Base-by-base conservation (phyloP, 1,284 basidiomycete species). In the Leccinum pachyderme region DNA sequence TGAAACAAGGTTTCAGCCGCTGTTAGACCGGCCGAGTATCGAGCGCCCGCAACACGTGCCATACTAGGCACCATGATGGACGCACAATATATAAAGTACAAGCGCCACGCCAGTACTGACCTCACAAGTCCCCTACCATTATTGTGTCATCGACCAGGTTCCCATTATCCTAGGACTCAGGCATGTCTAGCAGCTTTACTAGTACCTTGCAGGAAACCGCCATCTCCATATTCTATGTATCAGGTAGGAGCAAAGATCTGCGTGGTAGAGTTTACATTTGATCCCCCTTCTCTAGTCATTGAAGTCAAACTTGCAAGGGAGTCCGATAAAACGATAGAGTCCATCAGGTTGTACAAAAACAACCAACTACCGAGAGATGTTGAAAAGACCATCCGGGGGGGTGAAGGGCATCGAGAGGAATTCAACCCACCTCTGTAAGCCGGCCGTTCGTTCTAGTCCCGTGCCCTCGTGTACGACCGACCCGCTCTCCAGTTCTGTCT, bases 371-470 rank as follows among this genome's bases (percentile, higher is more conserved):
- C 11, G 5, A 50, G 0, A n/a, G 24, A 58, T 18, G 7, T 58
- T n/a, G 12, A n/a, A 9, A 45, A 32, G 9, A 7, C 15, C 7
- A 7, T 57, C 8, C 7, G 1, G 12, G 37, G 47, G 5, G 58
- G 47, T 27, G 47, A 41, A 1, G 3, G 2, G 7, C 51, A 61
- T 27, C 8, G 2, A 7, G 37, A 43, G 27, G 15, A 55, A 15
- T 62, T 60, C 13, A 0, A 27, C 18, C 47, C 43, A 1, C 47
- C 44, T 49, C 18, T 59, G 59, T 62, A 51, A 52, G 52, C 11
- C 15, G 28, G 52, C 11, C 15, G 28, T 22, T 28, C 9, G n/a
- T 7, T 15, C 3, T 13, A 9, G 4, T 51, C 8, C 24, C 12
- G 7, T 31, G 15, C 1, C 4, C 27, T 27, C 8, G n/a, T 22